Base-by-base conservation (phyloP, 805 yeast species). In the Yarrowia yakushimensis region DNA sequence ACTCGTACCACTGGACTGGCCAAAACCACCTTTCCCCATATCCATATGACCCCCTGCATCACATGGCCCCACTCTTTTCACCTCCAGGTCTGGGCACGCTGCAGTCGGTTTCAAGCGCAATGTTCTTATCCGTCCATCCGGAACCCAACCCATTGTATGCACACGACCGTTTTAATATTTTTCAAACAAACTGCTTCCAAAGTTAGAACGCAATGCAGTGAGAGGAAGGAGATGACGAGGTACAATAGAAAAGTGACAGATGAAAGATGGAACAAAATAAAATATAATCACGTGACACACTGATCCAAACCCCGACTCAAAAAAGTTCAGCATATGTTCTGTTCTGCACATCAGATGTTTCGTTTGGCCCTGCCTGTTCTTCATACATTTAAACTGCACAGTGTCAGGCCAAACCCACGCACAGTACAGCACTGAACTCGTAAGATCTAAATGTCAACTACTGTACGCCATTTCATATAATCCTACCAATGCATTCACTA, bases 401-500 rank as follows among this genome's bases (percentile, higher is more conserved):
- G n/a, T n/a, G n/a, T n/a, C n/a, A n/a, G n/a, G n/a, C n/a, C n/a
- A n/a, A n/a, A n/a, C n/a, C n/a, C n/a, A n/a, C n/a, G n/a, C n/a
- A n/a, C n/a, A n/a, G n/a, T n/a, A n/a, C n/a, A n/a, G n/a, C n/a
- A n/a, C n/a, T n/a, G n/a, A n/a, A n/a, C n/a, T n/a, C n/a, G n/a
- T n/a, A n/a, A n/a, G n/a, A n/a, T n/a, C n/a, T n/a, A n/a, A n/a
- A n/a, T n/a, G n/a, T n/a, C n/a, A n/a, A n/a, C 27, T 25, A 25
- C 27, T 25, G 20, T 17, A 4, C 39, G 8, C 22, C 39, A 1
- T 8, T 4, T 36, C 30, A 13, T 13, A n/a, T 31, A 48, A 31
- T 18, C 55, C 55, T 7, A 22, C 39, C 39, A 48, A 48, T 48
- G 55, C 55, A 48, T 48, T 48, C 55, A 48, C 55, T 48, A 48